Evolutionary conservation across 2,329 filamentous ascomycete species (phyloP).

Genomic region (Aureobasidium sp.): DNA sequence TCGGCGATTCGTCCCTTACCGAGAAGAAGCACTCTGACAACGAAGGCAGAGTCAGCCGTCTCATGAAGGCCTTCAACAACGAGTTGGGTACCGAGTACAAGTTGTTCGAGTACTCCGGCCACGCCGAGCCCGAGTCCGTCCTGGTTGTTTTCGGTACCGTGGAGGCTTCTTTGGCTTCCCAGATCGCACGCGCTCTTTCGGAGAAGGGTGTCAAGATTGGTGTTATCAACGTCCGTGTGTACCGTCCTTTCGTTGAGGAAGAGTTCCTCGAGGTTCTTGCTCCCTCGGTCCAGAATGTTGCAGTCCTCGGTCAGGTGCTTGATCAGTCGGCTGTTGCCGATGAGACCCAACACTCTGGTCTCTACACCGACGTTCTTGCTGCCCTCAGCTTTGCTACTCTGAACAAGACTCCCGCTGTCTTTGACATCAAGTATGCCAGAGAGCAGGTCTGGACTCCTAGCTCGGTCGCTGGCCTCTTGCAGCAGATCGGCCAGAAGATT

Average conservation of each 20-base stretch:
- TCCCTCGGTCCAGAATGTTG: conserved; percentile 64
- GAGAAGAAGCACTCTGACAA: conserved; percentile 64
- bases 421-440: conserved; percentile 86
- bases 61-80: conserved; percentile 71
- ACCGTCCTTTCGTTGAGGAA: conserved; percentile 92
- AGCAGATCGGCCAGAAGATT: conserved; percentile 37
- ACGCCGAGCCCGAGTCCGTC: conserved; percentile 70
- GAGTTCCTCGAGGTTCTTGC: conserved; percentile 81
- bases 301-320: conserved; percentile 82
- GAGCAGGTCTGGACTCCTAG: conserved; percentile 57
- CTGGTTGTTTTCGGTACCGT: conserved; percentile 89
- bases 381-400: conserved; percentile 72
- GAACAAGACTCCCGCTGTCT: conserved; percentile 55
- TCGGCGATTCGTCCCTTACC: conserved; percentile 53
- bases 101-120: conserved; percentile 89
- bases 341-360: conserved; percentile 67
- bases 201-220: conserved; percentile 71
- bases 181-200: conserved; percentile 68
- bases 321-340: conserved; percentile 68
- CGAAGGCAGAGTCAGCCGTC: conserved; percentile 63
- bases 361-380: conserved; percentile 88
- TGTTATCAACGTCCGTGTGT: conserved; percentile 84
- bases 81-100: conserved; percentile 91
- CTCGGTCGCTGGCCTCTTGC: conserved; percentile 43
- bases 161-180: conserved; percentile 77